phyloP scores from a whole-genome alignment of 495 filamentous ascomycete species.

The Bacidia gigantensis region DNA sequence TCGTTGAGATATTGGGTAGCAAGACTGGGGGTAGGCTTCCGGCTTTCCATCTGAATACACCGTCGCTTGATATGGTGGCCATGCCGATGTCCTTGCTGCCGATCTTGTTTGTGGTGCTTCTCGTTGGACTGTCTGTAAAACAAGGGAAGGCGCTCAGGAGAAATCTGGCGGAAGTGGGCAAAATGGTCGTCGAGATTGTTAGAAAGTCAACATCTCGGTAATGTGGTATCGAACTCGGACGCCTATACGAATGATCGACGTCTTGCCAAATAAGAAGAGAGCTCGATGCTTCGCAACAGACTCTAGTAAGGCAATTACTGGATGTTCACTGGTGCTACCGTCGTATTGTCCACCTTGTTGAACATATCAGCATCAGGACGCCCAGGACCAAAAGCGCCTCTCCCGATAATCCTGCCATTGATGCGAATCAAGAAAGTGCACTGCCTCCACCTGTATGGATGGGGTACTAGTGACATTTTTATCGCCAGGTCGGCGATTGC shows the following conservation, averaged over 20 bases:
- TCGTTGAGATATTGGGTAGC: not conserved
- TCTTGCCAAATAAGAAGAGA: no score
- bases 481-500: not conserved
- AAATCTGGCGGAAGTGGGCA: not conserved
- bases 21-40: no score
- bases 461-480: not conserved
- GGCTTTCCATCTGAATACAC: no score
- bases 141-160: not conserved
- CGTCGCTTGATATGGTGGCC: no score
- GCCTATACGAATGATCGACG: no score
- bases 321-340: no score
- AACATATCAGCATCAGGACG: no score
- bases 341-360: no score
- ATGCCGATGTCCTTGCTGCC: not conserved
- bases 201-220: not conserved
- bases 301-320: no score
- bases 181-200: not conserved
- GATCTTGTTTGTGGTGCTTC: not conserved
- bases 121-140: not conserved
- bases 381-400: not conserved
- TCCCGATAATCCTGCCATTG: not conserved
- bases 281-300: no score
- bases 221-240: no score
- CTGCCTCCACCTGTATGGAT: not conserved
- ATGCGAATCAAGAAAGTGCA: not conserved